Conservation (phyloP, 129 eudicot species). For the Sambucus nigra region DNA sequence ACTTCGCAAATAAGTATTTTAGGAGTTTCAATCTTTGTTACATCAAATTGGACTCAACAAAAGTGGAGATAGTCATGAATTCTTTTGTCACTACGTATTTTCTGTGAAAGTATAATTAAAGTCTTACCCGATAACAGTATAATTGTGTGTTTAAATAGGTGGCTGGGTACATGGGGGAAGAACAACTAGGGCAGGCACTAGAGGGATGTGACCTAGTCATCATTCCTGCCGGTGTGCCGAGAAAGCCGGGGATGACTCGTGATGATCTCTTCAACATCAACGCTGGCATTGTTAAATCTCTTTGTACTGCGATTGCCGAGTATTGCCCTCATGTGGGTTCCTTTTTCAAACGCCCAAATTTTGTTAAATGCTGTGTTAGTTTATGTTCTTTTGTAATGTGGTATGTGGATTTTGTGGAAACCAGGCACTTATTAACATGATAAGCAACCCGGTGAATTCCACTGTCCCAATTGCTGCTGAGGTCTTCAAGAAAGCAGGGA, state of each 20-base stretch:
- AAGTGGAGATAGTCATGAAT: too few species aligned
- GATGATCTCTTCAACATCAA: conserved; percentile 97
- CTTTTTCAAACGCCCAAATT: background rate
- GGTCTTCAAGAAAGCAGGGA: conserved; percentile 90
- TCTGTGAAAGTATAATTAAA: too few species aligned
- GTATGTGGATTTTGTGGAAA: background rate
- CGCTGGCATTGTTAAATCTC: conserved; percentile 83
- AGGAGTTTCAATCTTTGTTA: too few species aligned
- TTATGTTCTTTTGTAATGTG: background rate
- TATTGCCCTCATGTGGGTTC: conserved; percentile 74
- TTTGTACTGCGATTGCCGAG: conserved; percentile 69
- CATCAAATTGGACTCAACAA: too few species aligned
- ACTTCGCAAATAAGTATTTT: too few species aligned
- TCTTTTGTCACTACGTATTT: too few species aligned
- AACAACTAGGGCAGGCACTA: conserved; percentile 61
- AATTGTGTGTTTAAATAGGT: conserved; percentile 31
- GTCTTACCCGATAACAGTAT: too few species aligned
- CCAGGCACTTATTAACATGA: conserved; percentile 81
- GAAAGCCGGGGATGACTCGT: conserved; percentile 99
- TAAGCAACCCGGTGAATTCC: conserved; percentile 95
- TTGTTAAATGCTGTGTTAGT: background rate
- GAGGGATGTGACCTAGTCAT: conserved; percentile 82
- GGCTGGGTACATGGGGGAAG: conserved; percentile 63
- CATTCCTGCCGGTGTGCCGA: conserved; percentile 95
- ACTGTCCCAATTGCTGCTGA: conserved; percentile 97